A percentile compares a stretch with the other conserved stretches of the same genome.
Evolutionary conservation across 2,329 filamentous ascomycete species (phyloP).

Genomic region (Lasiodiplodia theobromae): DNA sequence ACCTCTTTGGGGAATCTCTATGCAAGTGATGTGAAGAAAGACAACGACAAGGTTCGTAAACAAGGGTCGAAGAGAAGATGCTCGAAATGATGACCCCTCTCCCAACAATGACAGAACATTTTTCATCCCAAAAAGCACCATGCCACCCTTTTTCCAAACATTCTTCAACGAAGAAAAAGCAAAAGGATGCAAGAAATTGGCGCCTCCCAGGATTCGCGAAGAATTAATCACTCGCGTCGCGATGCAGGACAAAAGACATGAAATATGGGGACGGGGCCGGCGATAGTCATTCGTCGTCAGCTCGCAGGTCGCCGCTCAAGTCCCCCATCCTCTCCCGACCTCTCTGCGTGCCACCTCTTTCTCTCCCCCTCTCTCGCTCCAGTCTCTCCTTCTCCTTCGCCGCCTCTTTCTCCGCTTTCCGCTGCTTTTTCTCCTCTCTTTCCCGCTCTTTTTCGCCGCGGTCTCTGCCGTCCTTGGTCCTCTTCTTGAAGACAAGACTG

Average conservation of each 20-base stretch:
- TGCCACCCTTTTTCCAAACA: constrained; percentile 22
- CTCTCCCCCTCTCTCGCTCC: constrained; percentile 11
- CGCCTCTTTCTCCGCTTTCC: constrained; percentile 19
- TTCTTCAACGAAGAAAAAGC: constrained; percentile 17
- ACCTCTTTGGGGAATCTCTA: constrained; percentile 28
- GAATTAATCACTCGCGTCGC: constrained; percentile 8
- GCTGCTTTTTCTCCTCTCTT: constrained; percentile 31
- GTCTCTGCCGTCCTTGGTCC: constrained; percentile 36
- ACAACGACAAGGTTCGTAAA: constrained; percentile 13
- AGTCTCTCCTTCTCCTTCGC: constrained; percentile 19
- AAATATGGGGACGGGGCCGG: constrained; percentile 4
- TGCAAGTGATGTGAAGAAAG: constrained; percentile 21
- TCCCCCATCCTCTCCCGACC: constrained; percentile 11
- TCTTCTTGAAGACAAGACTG: constrained; percentile 19
- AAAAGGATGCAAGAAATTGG: constrained; percentile 17
- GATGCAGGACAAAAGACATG: constrained; percentile 25
- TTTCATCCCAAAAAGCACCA: constrained; percentile 23
- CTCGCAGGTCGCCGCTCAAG: constrained; percentile 9
- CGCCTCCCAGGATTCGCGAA: constrained; percentile 11
- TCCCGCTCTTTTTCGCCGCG: constrained; percentile 30
- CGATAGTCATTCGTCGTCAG: constrained; percentile 22
- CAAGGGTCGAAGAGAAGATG: constrained; percentile 9
- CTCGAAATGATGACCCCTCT: constrained; percentile 17
- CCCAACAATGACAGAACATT: constrained; percentile 16
- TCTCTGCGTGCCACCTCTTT: constrained; percentile 19